Percentiles rank a stretch among this genome's conserved stretches.
phyloP scores from a whole-genome alignment of 805 yeast genomes.

The Teunomyces kruisii region DNA sequence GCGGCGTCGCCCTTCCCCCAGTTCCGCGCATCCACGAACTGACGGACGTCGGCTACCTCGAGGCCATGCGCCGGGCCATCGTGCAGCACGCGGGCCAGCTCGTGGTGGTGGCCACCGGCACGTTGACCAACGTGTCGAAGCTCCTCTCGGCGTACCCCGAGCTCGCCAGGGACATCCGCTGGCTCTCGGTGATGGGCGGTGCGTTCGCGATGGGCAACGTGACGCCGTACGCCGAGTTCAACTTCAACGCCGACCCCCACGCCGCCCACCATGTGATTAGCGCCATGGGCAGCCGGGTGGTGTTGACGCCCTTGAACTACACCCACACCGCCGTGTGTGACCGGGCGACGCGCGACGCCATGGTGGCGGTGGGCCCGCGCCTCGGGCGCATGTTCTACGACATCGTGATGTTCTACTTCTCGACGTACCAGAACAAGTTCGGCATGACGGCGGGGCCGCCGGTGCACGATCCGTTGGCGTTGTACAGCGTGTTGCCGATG shows the following conservation, averaged over 20 bases:
- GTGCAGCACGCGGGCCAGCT: conserved; percentile 46
- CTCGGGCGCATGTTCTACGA: conserved; percentile 23
- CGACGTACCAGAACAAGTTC: conserved; percentile 12
- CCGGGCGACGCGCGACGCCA: conserved; percentile 15
- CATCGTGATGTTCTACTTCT: conserved; percentile 22
- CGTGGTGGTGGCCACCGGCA: conserved; percentile 71
- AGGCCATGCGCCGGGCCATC: conserved; percentile 45
- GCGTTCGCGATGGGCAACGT: conserved; percentile 51
- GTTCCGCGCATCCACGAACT: conserved; percentile 31
- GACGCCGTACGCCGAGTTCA: conserved; percentile 67
- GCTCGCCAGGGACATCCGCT: conserved; percentile 48
- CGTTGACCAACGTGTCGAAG: conserved; percentile 69
- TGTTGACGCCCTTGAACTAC: conserved; percentile 65
- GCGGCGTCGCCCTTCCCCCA: conserved; percentile 68
- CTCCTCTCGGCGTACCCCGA: conserved; percentile 58
- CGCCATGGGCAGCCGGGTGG: conserved; percentile 45
- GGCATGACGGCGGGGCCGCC: conserved; percentile 58
- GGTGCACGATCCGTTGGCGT: conserved; percentile 77
- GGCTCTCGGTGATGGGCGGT: conserved; percentile 79
- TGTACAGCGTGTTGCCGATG: conserved; percentile 56
- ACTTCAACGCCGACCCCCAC: conserved; percentile 70
- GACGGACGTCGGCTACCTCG: conserved; percentile 26
- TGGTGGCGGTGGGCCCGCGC: not conserved
- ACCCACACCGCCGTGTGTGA: conserved; percentile 65
- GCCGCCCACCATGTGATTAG: conserved; percentile 67